Conservation (phyloP, 140 eudicot species). For the Oenanthe javanica region DNA sequence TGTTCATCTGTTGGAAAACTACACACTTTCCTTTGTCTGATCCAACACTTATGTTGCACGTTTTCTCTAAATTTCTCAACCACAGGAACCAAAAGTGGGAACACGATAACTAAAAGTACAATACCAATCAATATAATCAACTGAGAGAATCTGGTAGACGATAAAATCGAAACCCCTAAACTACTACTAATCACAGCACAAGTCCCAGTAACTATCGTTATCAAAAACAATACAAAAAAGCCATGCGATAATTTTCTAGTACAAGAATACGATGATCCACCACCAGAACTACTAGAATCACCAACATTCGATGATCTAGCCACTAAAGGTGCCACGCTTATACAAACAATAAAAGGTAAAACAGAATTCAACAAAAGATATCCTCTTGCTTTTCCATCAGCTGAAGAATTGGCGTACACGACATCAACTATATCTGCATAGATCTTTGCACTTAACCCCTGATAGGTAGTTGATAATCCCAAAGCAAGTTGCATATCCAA, state of each 20-base stretch:
- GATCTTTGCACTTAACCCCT: constrained; percentile 71
- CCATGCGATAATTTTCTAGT: constrained; percentile 42
- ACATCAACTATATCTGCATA: constrained; percentile 52
- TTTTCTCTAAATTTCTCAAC: constrained; percentile 40
- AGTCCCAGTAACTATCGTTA: constrained; percentile 57
- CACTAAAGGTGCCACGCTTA: constrained; percentile 36
- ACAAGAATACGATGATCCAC: neutral
- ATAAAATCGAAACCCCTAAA: constrained; percentile 5
- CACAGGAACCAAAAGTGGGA: constrained; percentile 58
- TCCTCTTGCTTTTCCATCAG: constrained; percentile 32
- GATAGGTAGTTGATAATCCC: constrained; percentile 71
- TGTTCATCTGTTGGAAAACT: constrained; percentile 10
- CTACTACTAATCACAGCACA: constrained; percentile 53
- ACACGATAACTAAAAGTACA: constrained; percentile 33
- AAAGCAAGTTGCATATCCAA: constrained; percentile 63
- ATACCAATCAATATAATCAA: constrained; percentile 31
- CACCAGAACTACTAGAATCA: constrained; percentile 17
- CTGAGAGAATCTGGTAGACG: constrained; percentile 17
- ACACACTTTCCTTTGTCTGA: constrained; percentile 39
- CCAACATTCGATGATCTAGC: constrained; percentile 23
- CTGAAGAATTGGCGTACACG: constrained; percentile 19
- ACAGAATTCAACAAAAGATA: constrained; percentile 60
- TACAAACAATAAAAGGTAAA: constrained; percentile 51
- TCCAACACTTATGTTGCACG: constrained; percentile 43
- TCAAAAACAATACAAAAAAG: constrained; percentile 37